phyloP scores from a whole-genome alignment of 2,329 filamentous ascomycete species.

The Penicillium sp. region DNA sequence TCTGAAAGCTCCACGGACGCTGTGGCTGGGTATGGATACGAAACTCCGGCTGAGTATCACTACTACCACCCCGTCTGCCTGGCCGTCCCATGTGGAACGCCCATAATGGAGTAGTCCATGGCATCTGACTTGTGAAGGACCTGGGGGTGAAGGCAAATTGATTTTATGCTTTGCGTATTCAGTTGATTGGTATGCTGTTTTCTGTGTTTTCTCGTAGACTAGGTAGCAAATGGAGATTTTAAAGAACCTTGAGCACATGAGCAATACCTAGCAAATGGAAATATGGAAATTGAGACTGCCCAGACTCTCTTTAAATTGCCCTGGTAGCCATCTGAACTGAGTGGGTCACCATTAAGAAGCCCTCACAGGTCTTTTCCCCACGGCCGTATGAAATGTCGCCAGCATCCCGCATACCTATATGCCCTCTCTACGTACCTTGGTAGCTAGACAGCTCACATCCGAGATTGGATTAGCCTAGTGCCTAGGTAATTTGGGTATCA shows the following conservation, averaged over 20 bases:
- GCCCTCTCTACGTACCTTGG: background rate
- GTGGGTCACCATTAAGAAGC: too few relatives aligned
- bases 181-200: background rate
- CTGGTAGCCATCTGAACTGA: too few relatives aligned
- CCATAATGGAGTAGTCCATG: background rate
- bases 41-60: background rate
- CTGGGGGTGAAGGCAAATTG: too few relatives aligned
- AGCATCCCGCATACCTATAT: background rate
- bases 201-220: background rate
- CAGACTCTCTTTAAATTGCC: too few relatives aligned
- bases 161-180: background rate
- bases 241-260: background rate
- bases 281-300: too few relatives aligned
- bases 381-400: background rate
- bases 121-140: background rate
- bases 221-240: background rate
- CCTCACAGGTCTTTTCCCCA: too few relatives aligned
- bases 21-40: background rate
- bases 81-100: background rate
- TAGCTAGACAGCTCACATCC: background rate
- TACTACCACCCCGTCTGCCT: background rate
- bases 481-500: background rate
- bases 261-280: background rate
- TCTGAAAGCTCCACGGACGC: constrained; percentile 2
- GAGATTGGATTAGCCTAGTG: background rate